Percentiles rank a stretch among this genome's conserved stretches.
phyloP scores from a whole-genome alignment of 768 basidiomycete genomes.

The Leucocoprinus leucothites region DNA sequence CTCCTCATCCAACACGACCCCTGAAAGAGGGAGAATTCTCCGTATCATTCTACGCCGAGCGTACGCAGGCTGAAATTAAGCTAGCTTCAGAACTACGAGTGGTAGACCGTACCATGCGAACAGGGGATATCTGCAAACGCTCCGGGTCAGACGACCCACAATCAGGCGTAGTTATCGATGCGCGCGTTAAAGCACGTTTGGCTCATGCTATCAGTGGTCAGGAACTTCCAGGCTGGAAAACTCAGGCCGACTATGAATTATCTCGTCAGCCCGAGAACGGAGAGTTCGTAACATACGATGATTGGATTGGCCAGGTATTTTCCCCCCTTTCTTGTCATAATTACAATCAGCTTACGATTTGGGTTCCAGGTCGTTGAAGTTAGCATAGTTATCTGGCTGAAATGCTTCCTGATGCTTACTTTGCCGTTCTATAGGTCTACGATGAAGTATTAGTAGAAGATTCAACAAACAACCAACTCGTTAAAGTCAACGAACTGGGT shows the following conservation, averaged over 20 bases:
- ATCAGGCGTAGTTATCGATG: constrained; percentile 70
- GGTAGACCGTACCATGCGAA: constrained; percentile 72
- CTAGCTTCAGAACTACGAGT: constrained; percentile 66
- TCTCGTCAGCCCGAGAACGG: constrained; percentile 65
- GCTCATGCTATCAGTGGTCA: constrained; percentile 72
- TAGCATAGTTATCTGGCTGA: constrained; percentile 18
- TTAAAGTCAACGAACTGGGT: constrained; percentile 74
- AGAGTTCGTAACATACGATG: constrained; percentile 77
- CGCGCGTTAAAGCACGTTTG: constrained; percentile 61
- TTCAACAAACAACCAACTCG: constrained; percentile 53
- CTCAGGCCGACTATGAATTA: constrained; percentile 52
- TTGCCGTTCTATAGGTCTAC: constrained; percentile 54
- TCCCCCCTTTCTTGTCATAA: constrained; percentile 4
- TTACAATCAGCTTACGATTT: constrained; percentile 11
- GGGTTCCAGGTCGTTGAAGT: constrained; percentile 70
- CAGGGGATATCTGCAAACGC: constrained; percentile 82
- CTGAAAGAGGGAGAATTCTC: constrained; percentile 80
- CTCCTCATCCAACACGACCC: constrained; percentile 44
- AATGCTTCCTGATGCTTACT: constrained; percentile 13
- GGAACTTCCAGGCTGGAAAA: constrained; percentile 60
- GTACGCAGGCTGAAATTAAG: constrained; percentile 63
- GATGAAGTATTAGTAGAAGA: constrained; percentile 78
- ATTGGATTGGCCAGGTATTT: constrained; percentile 89
- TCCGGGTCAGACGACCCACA: constrained; percentile 62
- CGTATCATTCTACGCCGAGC: constrained; percentile 59